These are phyloP conservation scores for Eucommia ulmoides DNA, from an alignment of 257 asterid genomes.

Conservation along the genomic window DNA sequence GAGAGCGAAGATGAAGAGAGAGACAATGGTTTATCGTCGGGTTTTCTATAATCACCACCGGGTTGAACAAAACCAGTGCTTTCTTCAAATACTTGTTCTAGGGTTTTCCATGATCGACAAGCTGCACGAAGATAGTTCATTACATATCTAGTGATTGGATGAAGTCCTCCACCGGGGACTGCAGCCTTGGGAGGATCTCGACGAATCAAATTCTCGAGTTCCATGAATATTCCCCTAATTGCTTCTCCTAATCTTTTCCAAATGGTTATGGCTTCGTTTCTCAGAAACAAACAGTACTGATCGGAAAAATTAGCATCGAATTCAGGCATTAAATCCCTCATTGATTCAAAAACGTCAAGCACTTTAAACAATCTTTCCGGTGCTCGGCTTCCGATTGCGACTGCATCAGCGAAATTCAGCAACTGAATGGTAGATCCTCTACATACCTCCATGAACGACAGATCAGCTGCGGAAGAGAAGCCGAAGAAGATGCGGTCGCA, in stretches of 20 bases:
- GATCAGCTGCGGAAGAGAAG: constrained; percentile 56
- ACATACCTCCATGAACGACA: constrained; percentile 92
- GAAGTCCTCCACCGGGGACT: constrained; percentile 86
- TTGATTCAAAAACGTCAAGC: constrained; percentile 76
- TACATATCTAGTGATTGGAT: constrained; percentile 90
- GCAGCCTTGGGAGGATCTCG: constrained; percentile 81
- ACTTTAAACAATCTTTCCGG: constrained; percentile 89
- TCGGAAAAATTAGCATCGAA: constrained; percentile 73
- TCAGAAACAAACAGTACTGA: constrained; percentile 58
- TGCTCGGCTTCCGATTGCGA: constrained; percentile 86
- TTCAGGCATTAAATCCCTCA: constrained; percentile 84
- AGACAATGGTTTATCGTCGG: constrained; percentile 43
- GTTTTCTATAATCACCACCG: constrained; percentile 41
- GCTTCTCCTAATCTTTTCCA: constrained; percentile 91
- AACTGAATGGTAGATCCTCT: constrained; percentile 77
- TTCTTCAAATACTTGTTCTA: constrained; percentile 86
- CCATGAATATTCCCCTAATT: constrained; percentile 85
- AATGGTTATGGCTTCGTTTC: constrained; percentile 69
- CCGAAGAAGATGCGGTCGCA: constrained; percentile 79
- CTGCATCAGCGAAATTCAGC: constrained; percentile 81
- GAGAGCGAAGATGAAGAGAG: constrained; percentile 43
- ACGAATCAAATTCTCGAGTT: constrained; percentile 82
- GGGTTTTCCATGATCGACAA: constrained; percentile 60
- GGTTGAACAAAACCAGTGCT: constrained; percentile 18
- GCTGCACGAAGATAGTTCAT: constrained; percentile 97